Conservation (phyloP, 768 basidiomycete genomes). For the Boletus edulis region DNA sequence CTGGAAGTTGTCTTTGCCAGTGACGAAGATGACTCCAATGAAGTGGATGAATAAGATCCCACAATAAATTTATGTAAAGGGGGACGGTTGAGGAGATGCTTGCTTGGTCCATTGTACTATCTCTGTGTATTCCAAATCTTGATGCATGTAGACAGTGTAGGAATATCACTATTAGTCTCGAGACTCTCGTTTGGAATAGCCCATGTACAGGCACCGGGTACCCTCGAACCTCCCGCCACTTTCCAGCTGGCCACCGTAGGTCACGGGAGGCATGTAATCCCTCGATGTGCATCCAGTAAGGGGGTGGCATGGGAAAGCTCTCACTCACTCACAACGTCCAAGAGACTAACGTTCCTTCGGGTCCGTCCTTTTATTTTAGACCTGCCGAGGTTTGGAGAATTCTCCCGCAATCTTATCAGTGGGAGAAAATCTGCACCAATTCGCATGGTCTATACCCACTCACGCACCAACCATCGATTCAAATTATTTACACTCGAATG, state of each 20-base stretch:
- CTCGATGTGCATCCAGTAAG: background rate
- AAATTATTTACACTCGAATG: too few species aligned
- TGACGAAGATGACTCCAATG: slow-evolving; percentile 6
- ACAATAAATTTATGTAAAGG: background rate
- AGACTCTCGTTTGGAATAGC: too few species aligned
- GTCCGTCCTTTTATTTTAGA: background rate
- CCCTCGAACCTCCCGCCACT: too few species aligned
- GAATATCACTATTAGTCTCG: too few species aligned
- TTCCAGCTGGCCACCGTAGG: too few species aligned
- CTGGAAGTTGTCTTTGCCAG: background rate
- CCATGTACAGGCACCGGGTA: too few species aligned
- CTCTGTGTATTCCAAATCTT: slow-evolving; percentile 1
- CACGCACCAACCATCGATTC: too few species aligned
- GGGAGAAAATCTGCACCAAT: background rate
- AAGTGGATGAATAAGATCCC: slow-evolving; percentile 6
- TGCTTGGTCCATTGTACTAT: background rate
- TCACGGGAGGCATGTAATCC: too few species aligned
- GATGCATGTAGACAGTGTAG: background rate
- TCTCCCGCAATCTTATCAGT: slow-evolving; percentile 5
- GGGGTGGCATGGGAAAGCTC: slow-evolving; percentile 7
- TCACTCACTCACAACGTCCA: background rate
- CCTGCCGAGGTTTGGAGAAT: background rate
- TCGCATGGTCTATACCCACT: background rate
- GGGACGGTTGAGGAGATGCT: background rate
- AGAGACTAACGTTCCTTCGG: background rate